Evolutionary conservation across 345 rosid genomes (phyloP), one percentile per base, ranked within the genome.

Genomic region (Ceriops decandra): DNA sequence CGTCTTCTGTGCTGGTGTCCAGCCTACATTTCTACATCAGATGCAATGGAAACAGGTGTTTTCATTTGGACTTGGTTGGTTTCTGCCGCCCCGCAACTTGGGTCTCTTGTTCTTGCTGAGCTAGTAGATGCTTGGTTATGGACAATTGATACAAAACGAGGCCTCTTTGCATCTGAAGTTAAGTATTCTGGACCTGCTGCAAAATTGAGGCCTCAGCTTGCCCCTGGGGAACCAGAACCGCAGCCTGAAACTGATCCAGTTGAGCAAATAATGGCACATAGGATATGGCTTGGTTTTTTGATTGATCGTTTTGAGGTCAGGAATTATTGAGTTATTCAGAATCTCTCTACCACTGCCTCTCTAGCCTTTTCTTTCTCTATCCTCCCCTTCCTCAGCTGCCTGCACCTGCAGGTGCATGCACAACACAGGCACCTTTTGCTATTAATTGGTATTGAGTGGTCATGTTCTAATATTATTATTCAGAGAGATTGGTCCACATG

Each of bases 1-100:
- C 95, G 97, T 68, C 97, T 95, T 73, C 95, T 95, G 68, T 95
- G 99, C 80, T 95, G 98, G 99, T 95, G 93, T 85, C 99, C 99
- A 61, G 99, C 99, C 42, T 95, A 88, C 83, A 86, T 95, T 74
- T 90, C 93, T 61, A 87, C 93, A 33, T 90, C 88, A 51, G 96
- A 92, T 77, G 97, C 93, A 54, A 90, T 95, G 98, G 99, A 92
- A 76, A 90, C 97, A 60, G 98, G 99, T 59, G 88, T 92, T 78
- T 95, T 92, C 74, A 84, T 90, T 68, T 95, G 99, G 99, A 90
- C 98, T 65, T 95, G 99, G 99, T 77, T 95, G 80, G 98, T 95
- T 79, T 90, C 99, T 70, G 92, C 98, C 68, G 97, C 99, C 74
- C 97, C 99, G 11, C 90, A 87, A 78, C 79, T 90, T 66, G 99